Evolutionary conservation across 129 eudicot genomes (phyloP).

Genomic region (Artemisia argyi): DNA sequence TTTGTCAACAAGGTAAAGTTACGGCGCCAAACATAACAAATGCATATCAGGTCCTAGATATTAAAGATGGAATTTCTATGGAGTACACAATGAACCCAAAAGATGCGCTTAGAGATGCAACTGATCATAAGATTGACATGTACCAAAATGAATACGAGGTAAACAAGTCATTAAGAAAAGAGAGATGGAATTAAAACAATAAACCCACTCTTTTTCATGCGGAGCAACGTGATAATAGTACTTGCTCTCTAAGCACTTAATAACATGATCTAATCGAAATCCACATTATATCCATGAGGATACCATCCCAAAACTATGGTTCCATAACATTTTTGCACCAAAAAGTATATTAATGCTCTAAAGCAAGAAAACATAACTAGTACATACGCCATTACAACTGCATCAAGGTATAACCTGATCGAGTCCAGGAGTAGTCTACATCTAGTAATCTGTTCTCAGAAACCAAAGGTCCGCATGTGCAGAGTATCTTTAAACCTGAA

Average conservation of each 20-base stretch:
- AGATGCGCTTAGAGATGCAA: too few species aligned
- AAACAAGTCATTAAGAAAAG: too few species aligned
- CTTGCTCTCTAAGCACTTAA: background rate
- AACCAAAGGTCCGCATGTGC: background rate
- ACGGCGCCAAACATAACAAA: too few species aligned
- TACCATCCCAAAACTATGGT: background rate
- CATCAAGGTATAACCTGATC: background rate
- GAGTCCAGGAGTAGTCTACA: background rate
- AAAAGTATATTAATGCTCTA: background rate
- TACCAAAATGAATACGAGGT: too few species aligned
- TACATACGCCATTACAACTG: background rate
- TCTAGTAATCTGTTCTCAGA: background rate
- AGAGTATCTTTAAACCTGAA: background rate
- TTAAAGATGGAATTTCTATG: too few species aligned
- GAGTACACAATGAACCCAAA: too few species aligned
- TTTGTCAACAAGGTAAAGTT: too few species aligned
- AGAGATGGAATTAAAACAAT: background rate
- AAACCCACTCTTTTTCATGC: background rate
- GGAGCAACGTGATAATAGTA: background rate
- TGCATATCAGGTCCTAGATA: too few species aligned
- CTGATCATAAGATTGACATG: too few species aligned
- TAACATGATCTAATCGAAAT: background rate
- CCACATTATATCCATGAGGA: background rate
- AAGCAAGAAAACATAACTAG: background rate
- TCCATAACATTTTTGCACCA: slow-evolving; percentile 6